phyloP scores from a whole-genome alignment of 768 basidiomycete species.

The Lactarius tabidus region DNA sequence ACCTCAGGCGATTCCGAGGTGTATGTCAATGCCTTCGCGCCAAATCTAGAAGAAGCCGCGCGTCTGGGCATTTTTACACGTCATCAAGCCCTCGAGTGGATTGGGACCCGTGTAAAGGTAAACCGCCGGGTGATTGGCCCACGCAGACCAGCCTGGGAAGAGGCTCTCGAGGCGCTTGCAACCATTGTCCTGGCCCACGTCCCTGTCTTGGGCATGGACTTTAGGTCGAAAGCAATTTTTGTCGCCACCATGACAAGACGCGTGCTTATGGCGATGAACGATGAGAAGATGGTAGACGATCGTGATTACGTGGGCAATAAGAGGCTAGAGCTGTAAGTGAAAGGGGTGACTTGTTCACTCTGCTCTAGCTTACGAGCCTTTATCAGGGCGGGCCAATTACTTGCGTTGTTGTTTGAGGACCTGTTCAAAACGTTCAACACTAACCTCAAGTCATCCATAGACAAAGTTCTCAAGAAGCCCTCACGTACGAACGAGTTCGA shows the following conservation, averaged over 20 bases:
- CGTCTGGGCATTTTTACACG: conserved; percentile 88
- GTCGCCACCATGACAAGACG: conserved; percentile 96
- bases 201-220: conserved; percentile 83
- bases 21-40: conserved; percentile 81
- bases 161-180: conserved; percentile 93
- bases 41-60: conserved; percentile 92
- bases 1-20: conserved; percentile 89
- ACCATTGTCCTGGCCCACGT: conserved; percentile 97
- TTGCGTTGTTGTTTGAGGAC: conserved; percentile 95
- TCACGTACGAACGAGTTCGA: conserved; percentile 94
- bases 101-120: conserved; percentile 88
- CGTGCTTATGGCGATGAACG: conserved; percentile 94
- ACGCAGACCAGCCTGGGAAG: conserved; percentile 84
- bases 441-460: conserved; percentile 90
- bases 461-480: conserved; percentile 95
- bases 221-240: conserved; percentile 92
- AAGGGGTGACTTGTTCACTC: background rate
- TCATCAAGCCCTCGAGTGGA: conserved; percentile 92
- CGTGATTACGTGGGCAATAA: conserved; percentile 99
- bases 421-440: conserved; percentile 98
- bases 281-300: conserved; percentile 97
- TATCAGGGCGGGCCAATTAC: conserved; percentile 85
- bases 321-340: conserved; percentile 86
- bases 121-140: conserved; percentile 80
- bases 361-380: background rate